Base-by-base conservation (phyloP, 2,329 filamentous ascomycete genomes). In the Penicillium sp. region DNA sequence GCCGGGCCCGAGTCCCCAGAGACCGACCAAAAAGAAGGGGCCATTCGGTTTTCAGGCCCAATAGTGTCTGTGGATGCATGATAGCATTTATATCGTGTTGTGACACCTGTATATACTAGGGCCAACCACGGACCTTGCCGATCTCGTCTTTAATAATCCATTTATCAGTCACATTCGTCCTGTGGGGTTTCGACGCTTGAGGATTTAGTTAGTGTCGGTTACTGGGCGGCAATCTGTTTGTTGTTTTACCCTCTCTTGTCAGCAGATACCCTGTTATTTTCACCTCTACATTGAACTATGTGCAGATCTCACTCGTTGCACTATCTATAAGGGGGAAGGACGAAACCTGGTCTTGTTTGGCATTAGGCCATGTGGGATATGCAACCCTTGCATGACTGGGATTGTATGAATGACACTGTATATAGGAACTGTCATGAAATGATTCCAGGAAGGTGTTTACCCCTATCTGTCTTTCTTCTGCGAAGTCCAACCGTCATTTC, bases 211-310 rank as follows among this genome's bases (percentile, higher is more conserved):
- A 50, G 15, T 48, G 49, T 58, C 48, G 21, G 58, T 66, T 62
- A 67, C 63, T 72, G 71, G 67, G 63, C 59, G 66, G 58, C 56
- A 41, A 11, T 41, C 26, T 54, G 30, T 62, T 53, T 56, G 46
- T 59, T 38, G 41, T 49, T 59, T 11, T 46, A 62, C 51, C 61
- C 56, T 65, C 55, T 58, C 56, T 66, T 67, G 64, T 68, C 71
- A 73, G 69, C 73, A 75, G 72, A 76, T 76, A 76, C 74, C 74
- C 74, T 66, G 46, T 63, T 62, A 55, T 62, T 62, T 60, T 48
- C 31, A 52, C 60, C 23, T 63, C 38, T 61, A 49, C 52, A 60
- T 21, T 58, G 21, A 21, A 60, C 50, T 50, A n/a, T 61, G 44
- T 51, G 48, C 19, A 17, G 35, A 23, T 56, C 26, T 46, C 8